Evolutionary conservation across 129 eudicot species (phyloP).

Genomic region (Mikania micrantha): DNA sequence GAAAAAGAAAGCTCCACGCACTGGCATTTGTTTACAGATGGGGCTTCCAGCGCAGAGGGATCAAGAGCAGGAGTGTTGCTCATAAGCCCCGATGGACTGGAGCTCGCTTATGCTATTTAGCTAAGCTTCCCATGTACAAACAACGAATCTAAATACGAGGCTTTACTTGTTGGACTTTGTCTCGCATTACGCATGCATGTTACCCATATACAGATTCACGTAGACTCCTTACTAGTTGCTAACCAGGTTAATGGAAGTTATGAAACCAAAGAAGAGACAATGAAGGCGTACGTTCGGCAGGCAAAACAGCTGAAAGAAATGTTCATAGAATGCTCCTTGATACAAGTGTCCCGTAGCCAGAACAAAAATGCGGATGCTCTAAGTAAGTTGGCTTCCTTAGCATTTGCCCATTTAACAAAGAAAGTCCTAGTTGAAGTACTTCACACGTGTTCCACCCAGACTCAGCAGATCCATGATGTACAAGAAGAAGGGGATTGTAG

Average conservation of each 20-base stretch:
- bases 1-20: background rate
- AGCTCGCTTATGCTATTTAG: background rate
- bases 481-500: background rate
- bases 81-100: too few relatives aligned
- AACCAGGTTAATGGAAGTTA: background rate
- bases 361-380: background rate
- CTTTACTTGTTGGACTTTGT: background rate
- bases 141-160: background rate
- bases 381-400: background rate
- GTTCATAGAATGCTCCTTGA: background rate
- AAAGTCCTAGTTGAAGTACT: background rate
- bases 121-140: background rate
- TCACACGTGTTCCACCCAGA: too few relatives aligned
- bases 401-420: background rate
- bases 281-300: too few relatives aligned
- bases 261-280: background rate
- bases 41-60: background rate
- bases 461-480: background rate
- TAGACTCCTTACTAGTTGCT: background rate
- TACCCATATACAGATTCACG: fast-evolving
- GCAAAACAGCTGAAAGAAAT: background rate
- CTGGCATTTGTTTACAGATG: background rate
- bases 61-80: background rate
- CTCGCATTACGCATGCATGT: background rate
- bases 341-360: background rate